A percentile compares a stretch with the other conserved stretches of the same genome.
Evolutionary conservation across 257 asterid species (phyloP).

Genomic region (Jacaranda mimosifolia): DNA sequence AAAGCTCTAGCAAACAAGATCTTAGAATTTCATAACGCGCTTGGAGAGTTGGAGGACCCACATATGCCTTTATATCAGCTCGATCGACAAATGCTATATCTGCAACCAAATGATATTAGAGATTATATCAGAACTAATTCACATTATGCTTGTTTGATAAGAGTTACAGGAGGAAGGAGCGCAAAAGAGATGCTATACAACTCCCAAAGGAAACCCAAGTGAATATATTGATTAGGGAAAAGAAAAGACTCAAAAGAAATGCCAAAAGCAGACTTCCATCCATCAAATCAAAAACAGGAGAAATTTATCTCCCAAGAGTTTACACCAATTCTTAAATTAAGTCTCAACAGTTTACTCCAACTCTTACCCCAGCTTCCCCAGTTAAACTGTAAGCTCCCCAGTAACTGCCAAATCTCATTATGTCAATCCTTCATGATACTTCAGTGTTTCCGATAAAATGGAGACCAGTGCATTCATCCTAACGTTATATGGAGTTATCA

Average conservation of each 20-base stretch:
- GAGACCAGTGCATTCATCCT: too few species aligned
- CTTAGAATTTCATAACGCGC: conserved; percentile 95
- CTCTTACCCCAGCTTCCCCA: too few species aligned
- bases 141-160: conserved; percentile 3
- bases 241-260: neutral
- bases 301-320: neutral
- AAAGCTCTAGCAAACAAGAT: conserved; percentile 87
- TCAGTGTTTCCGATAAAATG: too few species aligned
- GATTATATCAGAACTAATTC: neutral
- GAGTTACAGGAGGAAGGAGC: neutral
- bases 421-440: too few species aligned
- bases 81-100: conserved; percentile 98
- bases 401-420: too few species aligned
- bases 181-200: neutral
- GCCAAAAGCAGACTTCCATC: neutral
- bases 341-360: too few species aligned
- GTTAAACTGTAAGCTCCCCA: too few species aligned
- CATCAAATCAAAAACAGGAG: neutral
- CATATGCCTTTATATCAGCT: conserved; percentile 97
- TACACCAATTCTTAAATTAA: neutral
- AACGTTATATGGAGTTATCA: too few species aligned
- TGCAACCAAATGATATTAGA: conserved; percentile 49
- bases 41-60: conserved; percentile 97
- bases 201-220: neutral
- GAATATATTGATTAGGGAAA: neutral